Conservation (phyloP, 2,329 filamentous ascomycete species). For the Pseudogymnoascus sp. region DNA sequence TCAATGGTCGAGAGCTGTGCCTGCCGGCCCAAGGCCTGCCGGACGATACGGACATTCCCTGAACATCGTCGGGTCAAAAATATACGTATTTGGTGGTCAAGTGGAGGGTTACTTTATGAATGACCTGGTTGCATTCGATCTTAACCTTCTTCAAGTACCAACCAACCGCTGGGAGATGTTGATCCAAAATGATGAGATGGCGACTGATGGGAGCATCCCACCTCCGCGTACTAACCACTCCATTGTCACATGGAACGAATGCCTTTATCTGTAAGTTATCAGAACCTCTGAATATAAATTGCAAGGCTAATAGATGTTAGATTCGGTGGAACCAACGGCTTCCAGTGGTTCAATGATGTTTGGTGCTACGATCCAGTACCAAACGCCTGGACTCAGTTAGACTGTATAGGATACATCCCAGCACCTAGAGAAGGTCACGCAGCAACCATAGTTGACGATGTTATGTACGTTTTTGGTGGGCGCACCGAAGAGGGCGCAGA, state of each 20-base stretch:
- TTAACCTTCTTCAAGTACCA: conserved; percentile 87
- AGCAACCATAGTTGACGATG: conserved; percentile 85
- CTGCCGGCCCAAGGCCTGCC: conserved; percentile 73
- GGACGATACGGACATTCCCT: conserved; percentile 93
- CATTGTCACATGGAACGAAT: conserved; percentile 84
- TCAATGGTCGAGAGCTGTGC: conserved; percentile 93
- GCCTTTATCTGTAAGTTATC: conserved; percentile 72
- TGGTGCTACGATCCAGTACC: conserved; percentile 85
- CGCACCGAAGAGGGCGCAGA: conserved; percentile 89
- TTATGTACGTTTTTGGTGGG: conserved; percentile 98
- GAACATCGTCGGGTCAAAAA: conserved; percentile 93
- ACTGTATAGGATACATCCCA: conserved; percentile 97
- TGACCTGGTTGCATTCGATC: conserved; percentile 85
- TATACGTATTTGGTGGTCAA: conserved; percentile 95
- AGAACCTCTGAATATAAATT: background rate
- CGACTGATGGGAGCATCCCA: conserved; percentile 58
- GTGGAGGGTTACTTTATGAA: conserved; percentile 99
- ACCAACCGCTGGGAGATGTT: conserved; percentile 92
- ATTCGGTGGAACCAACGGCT: conserved; percentile 95
- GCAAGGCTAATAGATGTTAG: conserved; percentile 35
- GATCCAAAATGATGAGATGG: conserved; percentile 56
- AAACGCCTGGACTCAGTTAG: conserved; percentile 79
- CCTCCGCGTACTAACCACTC: conserved; percentile 92
- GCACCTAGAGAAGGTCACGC: conserved; percentile 90
- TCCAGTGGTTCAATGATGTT: conserved; percentile 97